Percentiles rank a stretch among this genome's conserved stretches.
phyloP scores from a whole-genome alignment of 2,329 filamentous ascomycete species.

The Paracorniculantispora psalliotae region DNA sequence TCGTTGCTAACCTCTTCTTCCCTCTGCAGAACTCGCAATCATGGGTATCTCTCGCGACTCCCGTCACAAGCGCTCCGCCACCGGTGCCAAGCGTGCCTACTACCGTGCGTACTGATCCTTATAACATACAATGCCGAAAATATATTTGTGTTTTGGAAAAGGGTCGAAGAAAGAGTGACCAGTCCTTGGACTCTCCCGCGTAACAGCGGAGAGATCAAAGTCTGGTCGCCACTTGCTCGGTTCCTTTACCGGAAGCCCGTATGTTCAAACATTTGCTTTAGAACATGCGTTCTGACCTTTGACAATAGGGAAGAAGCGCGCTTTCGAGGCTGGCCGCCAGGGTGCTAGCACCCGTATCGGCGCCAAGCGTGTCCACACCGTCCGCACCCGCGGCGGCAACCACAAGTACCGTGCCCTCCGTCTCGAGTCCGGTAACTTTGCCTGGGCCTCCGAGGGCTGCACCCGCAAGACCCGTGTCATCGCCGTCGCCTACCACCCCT shows the following conservation, averaged over 20 bases:
- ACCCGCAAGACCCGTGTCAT: slow-evolving; percentile 99
- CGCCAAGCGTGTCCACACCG: slow-evolving; percentile 90
- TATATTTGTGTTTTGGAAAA: slow-evolving; percentile 4
- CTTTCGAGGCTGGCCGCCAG: slow-evolving; percentile 99
- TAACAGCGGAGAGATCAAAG: background rate
- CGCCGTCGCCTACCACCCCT: slow-evolving; percentile 96
- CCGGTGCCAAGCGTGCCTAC: slow-evolving; percentile 94
- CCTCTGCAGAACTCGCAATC: slow-evolving; percentile 64
- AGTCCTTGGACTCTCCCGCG: background rate
- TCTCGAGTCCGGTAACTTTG: slow-evolving; percentile 98
- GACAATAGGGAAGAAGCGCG: slow-evolving; percentile 84
- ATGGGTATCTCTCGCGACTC: slow-evolving; percentile 99
- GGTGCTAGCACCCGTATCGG: slow-evolving; percentile 99
- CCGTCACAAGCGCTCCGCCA: slow-evolving; percentile 99
- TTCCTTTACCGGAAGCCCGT: slow-evolving; percentile 58
- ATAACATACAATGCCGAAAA: slow-evolving; percentile 16
- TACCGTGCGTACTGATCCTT: slow-evolving; percentile 62
- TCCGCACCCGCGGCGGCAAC: slow-evolving; percentile 97
- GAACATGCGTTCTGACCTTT: slow-evolving; percentile 69
- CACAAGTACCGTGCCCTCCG: slow-evolving; percentile 99
- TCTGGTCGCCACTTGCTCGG: background rate
- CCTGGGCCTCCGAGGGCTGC: slow-evolving; percentile 96
- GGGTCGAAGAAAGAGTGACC: background rate
- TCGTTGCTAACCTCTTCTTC: slow-evolving; percentile 22
- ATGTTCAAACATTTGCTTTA: slow-evolving; percentile 36